Percentiles rank a stretch among this genome's conserved stretches.
These are phyloP conservation scores for Asterochloris erici DNA, from an alignment of 139 green algal genomes.

Conservation along the genomic window DNA sequence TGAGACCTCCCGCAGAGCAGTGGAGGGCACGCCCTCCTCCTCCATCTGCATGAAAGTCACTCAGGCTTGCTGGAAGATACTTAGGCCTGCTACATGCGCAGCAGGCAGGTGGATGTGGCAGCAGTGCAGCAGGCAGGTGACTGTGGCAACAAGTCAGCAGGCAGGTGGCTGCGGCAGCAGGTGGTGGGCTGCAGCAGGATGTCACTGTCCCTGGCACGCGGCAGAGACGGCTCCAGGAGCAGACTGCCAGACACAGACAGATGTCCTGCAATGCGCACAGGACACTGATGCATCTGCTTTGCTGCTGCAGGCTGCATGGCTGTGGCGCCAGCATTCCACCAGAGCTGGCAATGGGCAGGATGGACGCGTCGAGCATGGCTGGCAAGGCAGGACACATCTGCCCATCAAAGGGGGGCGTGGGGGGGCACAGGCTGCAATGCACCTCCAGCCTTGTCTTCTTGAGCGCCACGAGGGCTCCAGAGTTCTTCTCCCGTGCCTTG, in stretches of 20 bases:
- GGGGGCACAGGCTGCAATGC: not conserved
- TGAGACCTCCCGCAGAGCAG: conserved; percentile 79
- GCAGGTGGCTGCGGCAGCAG: no score
- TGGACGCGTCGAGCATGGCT: no score
- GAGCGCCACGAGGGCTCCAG: conserved; percentile 72
- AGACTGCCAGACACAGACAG: no score
- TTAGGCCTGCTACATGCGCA: not conserved
- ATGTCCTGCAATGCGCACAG: no score
- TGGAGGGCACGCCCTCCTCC: conserved; percentile 81
- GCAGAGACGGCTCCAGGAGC: no score
- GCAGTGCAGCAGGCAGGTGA: not conserved
- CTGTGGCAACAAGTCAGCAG: not conserved
- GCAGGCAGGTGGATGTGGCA: not conserved
- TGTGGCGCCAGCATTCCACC: no score
- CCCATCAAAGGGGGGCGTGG: not conserved
- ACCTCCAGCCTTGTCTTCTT: conserved; percentile 83
- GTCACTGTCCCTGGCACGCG: no score
- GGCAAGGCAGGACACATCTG: not conserved
- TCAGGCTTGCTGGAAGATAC: not conserved
- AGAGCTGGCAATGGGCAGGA: no score
- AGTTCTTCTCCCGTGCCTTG: conserved; percentile 75
- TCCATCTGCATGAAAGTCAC: conserved; percentile 55
- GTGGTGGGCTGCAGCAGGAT: no score
- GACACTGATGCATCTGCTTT: no score
- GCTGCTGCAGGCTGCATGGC: no score